A percentile compares a stretch with the other conserved stretches of the same genome.
Conservation (phyloP, 129 eudicot species). For the Apium graveolens region DNA sequence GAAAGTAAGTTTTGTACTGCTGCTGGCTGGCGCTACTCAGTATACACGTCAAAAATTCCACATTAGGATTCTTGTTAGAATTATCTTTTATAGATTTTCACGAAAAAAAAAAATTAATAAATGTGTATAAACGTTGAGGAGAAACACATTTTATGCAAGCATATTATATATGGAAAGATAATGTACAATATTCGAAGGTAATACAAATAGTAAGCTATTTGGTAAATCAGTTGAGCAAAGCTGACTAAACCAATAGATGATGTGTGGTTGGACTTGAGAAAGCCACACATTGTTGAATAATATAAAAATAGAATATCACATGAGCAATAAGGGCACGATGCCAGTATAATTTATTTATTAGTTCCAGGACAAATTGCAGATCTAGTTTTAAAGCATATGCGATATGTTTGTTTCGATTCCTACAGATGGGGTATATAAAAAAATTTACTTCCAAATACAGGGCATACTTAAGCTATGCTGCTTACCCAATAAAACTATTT, state of each 20-base stretch:
- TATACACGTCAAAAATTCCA: background rate
- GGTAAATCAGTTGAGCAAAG: background rate
- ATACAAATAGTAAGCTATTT: background rate
- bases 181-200: no score
- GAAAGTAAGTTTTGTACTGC: background rate
- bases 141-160: no score
- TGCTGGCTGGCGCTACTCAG: constrained; percentile 4
- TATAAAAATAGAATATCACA: no score
- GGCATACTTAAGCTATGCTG: no score
- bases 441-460: no score
- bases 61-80: background rate
- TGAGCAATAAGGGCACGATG: no score
- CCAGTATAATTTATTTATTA: background rate
- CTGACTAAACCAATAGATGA: background rate
- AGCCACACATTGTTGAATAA: constrained; percentile 1
- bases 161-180: no score
- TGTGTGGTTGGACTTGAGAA: background rate
- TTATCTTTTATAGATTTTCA: no score
- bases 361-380: background rate
- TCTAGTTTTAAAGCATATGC: background rate
- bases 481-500: no score
- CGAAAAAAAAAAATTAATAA: no score
- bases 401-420: background rate
- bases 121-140: background rate
- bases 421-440: no score